Percentiles rank a stretch among this genome's conserved stretches.
These are phyloP conservation scores for Paraglomus brasilianum DNA, from an alignment of 192 early-diverging fungal genomes.

Conservation along the genomic window DNA sequence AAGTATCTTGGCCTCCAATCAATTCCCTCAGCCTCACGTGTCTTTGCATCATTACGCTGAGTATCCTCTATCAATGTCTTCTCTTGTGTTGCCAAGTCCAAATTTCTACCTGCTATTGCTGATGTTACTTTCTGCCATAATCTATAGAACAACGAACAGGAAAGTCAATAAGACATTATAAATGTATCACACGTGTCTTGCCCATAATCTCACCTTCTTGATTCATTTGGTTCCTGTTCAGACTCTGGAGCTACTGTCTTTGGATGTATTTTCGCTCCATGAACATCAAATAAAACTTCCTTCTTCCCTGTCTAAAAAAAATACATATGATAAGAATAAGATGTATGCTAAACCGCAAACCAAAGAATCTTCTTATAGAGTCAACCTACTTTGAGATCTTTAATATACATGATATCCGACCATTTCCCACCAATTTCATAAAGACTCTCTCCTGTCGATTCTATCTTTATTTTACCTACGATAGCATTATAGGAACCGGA, in stretches of 20 bases:
- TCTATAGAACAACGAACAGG: conserved; percentile 24
- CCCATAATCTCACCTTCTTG: conserved; percentile 53
- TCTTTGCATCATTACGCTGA: conserved; percentile 61
- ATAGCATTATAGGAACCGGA: conserved; percentile 75
- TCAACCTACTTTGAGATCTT: conserved; percentile 37
- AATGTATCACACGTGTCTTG: neutral
- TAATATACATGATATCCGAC: conserved; percentile 70
- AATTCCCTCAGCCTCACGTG: conserved; percentile 51
- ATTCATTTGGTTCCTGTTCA: conserved; percentile 81
- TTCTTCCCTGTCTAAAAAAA: conserved; percentile 46
- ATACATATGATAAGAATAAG: neutral
- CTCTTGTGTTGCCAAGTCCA: conserved; percentile 67
- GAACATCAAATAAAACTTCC: conserved; percentile 72
- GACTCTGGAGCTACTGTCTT: conserved; percentile 67
- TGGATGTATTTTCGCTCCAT: conserved; percentile 59
- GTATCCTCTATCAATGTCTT: conserved; percentile 71
- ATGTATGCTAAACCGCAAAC: neutral
- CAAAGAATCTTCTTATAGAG: neutral
- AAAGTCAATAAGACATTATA: neutral
- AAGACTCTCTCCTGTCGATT: conserved; percentile 70
- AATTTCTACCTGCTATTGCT: conserved; percentile 60
- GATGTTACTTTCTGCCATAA: conserved; percentile 76
- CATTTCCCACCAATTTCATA: conserved; percentile 90
- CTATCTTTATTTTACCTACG: conserved; percentile 77
- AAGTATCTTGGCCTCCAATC: conserved; percentile 70